These are phyloP conservation scores for Phialocephala sp. DNA, from an alignment of 2,329 filamentous ascomycete species.

Conservation along the genomic window DNA sequence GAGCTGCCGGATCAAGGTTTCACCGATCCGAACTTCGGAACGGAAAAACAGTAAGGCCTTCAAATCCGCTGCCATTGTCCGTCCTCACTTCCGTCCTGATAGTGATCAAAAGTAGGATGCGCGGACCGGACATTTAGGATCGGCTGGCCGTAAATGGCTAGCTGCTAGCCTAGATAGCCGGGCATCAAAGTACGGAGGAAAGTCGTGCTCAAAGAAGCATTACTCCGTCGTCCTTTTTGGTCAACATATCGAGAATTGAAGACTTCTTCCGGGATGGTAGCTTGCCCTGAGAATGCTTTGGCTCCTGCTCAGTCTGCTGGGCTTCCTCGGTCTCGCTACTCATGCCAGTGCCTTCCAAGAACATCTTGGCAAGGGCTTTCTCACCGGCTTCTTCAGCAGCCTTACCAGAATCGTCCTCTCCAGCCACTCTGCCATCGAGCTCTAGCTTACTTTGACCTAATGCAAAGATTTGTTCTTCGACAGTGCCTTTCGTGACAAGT, in stretches of 20 bases:
- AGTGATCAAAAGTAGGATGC: background rate
- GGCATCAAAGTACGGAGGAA: background rate
- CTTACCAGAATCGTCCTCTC: slow-evolving; percentile 55
- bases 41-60: background rate
- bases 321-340: slow-evolving; percentile 19
- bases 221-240: background rate
- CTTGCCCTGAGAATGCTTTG: slow-evolving; percentile 14
- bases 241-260: background rate
- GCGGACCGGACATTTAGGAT: background rate
- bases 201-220: background rate
- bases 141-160: background rate
- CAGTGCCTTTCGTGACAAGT: slow-evolving; percentile 79
- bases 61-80: too few relatives aligned
- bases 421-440: slow-evolving; percentile 77
- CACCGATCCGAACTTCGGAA: background rate
- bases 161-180: background rate
- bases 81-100: too few relatives aligned
- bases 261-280: slow-evolving; percentile 7
- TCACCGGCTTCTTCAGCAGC: slow-evolving; percentile 48
- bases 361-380: slow-evolving; percentile 39
- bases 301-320: slow-evolving; percentile 18
- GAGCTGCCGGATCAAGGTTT: background rate
- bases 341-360: slow-evolving; percentile 36
- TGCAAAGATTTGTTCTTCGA: slow-evolving; percentile 92
- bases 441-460: slow-evolving; percentile 93